Base-by-base conservation (phyloP, 208 protist genomes). In the Trypanosoma lewisi region DNA sequence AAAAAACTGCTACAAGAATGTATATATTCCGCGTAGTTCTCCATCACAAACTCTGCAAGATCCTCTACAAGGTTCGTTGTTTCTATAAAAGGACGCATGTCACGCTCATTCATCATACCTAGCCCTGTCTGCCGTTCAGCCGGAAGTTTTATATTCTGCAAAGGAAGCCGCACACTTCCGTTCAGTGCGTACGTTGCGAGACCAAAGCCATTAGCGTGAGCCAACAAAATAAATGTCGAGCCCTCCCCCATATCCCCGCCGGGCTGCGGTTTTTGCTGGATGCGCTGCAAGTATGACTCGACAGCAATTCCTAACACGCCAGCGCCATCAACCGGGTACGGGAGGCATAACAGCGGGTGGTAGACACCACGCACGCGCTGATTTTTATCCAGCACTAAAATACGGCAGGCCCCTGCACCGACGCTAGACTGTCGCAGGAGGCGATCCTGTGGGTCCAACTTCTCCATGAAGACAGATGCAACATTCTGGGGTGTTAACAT, bases 321-420 rank as follows among this genome's bases (percentile, higher is more conserved):
- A 37, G 59, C 73, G 44, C 58, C 75, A 19, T 59, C 17, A 12
- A 86, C 31, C 1, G 89, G 89, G 64, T 93, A 86, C 7, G 89
- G 85, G 37, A 89, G 54, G 47, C 85, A 93, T 49, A 89, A 70
- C 45, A 90, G 30, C 1, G 85, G 89, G 36, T 72, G 57, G 67
- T 90, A 93, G 3, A 95, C 82, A 5, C 81, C 89, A 41, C 90
- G 89, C 66, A 95, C 89, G 23, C 77, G 67, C 57, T 95, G 83
- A 4, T 78, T 58, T n/a, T 65, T 23, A 59, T 95, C 84, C n/a
- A 95, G 60, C n/a, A 95, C 74, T 11, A 95, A 79, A 37, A 95
- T 77, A 14, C 89, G 83, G 9, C 71, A 71, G 14, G 83, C 72
- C 39, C 82, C 83, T 1, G 67, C 53, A 30, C 85, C 89, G 2